These are phyloP conservation scores for Cladophialophora bantiana DNA, from an alignment of 2,329 filamentous ascomycete species.

Conservation along the genomic window DNA sequence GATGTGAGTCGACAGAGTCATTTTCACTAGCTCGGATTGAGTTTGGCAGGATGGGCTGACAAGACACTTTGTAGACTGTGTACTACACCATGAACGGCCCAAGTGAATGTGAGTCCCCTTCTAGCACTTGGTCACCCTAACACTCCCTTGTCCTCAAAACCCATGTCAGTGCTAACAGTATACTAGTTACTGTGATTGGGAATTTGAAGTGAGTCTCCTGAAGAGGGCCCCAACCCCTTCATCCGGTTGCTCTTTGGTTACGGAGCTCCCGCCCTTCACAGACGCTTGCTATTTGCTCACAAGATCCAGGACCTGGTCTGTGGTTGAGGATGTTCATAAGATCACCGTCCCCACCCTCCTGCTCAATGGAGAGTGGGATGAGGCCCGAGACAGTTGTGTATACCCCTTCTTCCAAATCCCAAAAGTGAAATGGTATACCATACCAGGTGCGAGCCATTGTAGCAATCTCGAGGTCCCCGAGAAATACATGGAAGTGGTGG, in stretches of 20 bases:
- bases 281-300: not conserved
- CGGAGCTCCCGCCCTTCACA: not conserved
- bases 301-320: conserved; percentile 43
- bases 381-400: conserved; percentile 32
- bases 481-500: conserved; percentile 46
- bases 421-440: conserved; percentile 51
- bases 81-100: conserved; percentile 47
- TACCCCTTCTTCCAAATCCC: conserved; percentile 42
- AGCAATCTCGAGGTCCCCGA: conserved; percentile 51
- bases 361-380: conserved; percentile 53
- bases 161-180: not conserved
- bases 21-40: too few species aligned
- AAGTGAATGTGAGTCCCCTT: conserved; percentile 42
- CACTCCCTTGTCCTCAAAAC: not conserved
- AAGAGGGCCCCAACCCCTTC: not conserved
- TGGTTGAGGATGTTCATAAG: conserved; percentile 46
- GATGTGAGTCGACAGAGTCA: conserved; percentile 7
- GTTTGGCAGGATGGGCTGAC: conserved; percentile 2
- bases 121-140: not conserved
- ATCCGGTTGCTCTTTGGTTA: too few species aligned
- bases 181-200: conserved; percentile 47
- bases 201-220: conserved; percentile 44
- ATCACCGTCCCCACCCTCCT: conserved; percentile 52
- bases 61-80: conserved; percentile 34
- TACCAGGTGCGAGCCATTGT: conserved; percentile 42